phyloP scores from a whole-genome alignment of 345 rosid genomes.

The Citrus australasica region DNA sequence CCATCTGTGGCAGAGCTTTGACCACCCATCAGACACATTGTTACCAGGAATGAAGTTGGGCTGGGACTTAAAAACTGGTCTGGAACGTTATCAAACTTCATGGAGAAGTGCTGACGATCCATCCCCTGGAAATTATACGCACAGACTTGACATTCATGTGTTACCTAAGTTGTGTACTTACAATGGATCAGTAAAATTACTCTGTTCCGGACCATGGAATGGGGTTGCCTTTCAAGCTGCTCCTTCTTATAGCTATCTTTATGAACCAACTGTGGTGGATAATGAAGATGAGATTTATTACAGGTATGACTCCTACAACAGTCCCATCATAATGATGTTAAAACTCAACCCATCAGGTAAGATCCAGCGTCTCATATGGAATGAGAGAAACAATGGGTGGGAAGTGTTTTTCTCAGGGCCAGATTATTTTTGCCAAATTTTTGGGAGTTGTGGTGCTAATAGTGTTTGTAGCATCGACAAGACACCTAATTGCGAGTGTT shows the following conservation, averaged over 20 bases:
- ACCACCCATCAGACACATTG: conserved; percentile 32
- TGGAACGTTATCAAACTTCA: conserved; percentile 17
- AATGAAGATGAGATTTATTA: conserved; percentile 13
- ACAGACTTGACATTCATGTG: conserved; percentile 17
- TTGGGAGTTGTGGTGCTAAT: conserved; percentile 27
- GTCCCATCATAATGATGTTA: conserved; percentile 15
- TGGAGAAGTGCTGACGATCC: conserved; percentile 33
- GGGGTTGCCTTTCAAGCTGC: conserved; percentile 27
- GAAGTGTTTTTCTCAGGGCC: conserved; percentile 10
- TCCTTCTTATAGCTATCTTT: conserved; percentile 19
- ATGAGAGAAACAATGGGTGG: neutral
- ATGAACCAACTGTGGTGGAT: conserved; percentile 8
- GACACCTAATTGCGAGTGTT: conserved; percentile 8
- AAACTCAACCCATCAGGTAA: conserved; percentile 8
- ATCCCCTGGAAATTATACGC: conserved; percentile 11
- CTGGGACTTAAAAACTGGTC: conserved; percentile 20
- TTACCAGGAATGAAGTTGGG: conserved; percentile 43
- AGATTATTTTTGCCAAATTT: conserved; percentile 26
- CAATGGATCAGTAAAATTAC: neutral
- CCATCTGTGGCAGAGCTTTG: conserved; percentile 42
- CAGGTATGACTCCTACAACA: conserved; percentile 18
- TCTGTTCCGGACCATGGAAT: conserved; percentile 35
- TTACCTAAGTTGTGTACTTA: conserved; percentile 23
- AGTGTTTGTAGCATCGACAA: conserved; percentile 8
- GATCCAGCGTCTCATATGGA: conserved; percentile 25